phyloP scores from a whole-genome alignment of 192 early-diverging fungal species.

The Obelidium mucronatum region DNA sequence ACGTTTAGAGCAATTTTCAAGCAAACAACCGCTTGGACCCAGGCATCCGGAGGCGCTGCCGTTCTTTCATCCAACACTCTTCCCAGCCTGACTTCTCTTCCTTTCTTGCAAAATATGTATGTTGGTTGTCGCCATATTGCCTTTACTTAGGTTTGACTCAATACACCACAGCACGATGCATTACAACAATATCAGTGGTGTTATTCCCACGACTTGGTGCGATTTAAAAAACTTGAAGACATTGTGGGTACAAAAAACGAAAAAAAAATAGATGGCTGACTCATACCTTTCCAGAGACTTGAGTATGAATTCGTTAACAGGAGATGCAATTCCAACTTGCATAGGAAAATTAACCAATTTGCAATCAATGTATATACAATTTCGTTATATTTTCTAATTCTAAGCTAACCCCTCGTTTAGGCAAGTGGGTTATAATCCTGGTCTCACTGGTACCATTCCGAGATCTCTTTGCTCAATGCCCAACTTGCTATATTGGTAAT shows the following conservation, averaged over 20 bases:
- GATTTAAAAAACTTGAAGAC: not conserved
- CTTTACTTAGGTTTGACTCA: too few species aligned
- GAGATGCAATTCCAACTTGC: not conserved
- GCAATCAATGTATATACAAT: not conserved
- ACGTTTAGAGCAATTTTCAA: too few species aligned
- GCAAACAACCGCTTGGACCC: too few species aligned
- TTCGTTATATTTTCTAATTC: too few species aligned
- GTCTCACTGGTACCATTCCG: not conserved
- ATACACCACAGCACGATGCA: not conserved
- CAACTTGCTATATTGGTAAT: not conserved
- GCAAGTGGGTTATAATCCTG: not conserved
- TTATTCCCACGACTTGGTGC: not conserved
- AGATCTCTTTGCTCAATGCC: not conserved
- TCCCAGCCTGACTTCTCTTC: not conserved
- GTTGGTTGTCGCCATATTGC: too few species aligned
- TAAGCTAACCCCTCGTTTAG: not conserved
- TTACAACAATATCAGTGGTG: not conserved
- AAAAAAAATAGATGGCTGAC: not conserved
- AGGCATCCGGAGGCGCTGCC: too few species aligned
- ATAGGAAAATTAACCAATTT: not conserved
- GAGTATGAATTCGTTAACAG: not conserved
- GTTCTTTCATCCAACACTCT: not conserved
- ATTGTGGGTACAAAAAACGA: not conserved
- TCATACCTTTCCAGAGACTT: not conserved
- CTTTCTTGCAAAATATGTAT: not conserved